These are phyloP conservation scores for Kodamaea sp. DNA, from an alignment of 1,139 yeast genomes.

Conservation along the genomic window DNA sequence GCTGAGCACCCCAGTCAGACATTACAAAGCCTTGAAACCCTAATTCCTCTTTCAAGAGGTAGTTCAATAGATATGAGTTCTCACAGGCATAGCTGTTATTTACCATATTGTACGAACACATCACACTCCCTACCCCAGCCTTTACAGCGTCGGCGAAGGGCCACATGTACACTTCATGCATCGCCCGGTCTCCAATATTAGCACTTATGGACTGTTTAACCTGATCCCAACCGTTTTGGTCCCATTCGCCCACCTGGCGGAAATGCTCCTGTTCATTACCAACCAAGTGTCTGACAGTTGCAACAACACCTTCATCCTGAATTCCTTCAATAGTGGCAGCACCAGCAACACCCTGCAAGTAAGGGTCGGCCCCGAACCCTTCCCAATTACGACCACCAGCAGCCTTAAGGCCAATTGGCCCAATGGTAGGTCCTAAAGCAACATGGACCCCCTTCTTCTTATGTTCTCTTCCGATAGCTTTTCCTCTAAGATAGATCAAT, in stretches of 20 bases:
- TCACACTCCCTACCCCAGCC: constrained; percentile 62
- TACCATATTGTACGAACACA: constrained; percentile 63
- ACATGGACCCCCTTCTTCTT: constrained; percentile 60
- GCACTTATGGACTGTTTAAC: constrained; percentile 43
- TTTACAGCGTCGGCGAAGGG: constrained; percentile 65
- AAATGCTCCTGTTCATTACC: constrained; percentile 68
- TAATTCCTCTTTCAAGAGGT: constrained; percentile 58
- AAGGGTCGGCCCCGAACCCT: constrained; percentile 66
- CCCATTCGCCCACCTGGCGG: constrained; percentile 62
- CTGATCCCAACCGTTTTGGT: constrained; percentile 44
- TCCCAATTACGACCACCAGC: constrained; percentile 71
- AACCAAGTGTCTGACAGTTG: constrained; percentile 55
- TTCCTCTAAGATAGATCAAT: constrained; percentile 53
- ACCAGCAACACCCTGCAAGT: constrained; percentile 58
- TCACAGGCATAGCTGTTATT: constrained; percentile 64
- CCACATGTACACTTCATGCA: constrained; percentile 67
- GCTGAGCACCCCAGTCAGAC: constrained; percentile 69
- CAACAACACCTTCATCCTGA: constrained; percentile 59
- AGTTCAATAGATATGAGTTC: constrained; percentile 57
- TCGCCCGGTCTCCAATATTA: constrained; percentile 60
- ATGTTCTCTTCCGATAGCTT: constrained; percentile 59
- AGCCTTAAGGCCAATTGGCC: constrained; percentile 65
- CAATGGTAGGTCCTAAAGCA: constrained; percentile 61
- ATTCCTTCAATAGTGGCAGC: constrained; percentile 56
- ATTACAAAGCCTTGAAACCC: constrained; percentile 70